A percentile compares a stretch with the other conserved stretches of the same genome.
Conservation (phyloP, 495 filamentous ascomycete species). For the Hyaloscypha bicolor region DNA sequence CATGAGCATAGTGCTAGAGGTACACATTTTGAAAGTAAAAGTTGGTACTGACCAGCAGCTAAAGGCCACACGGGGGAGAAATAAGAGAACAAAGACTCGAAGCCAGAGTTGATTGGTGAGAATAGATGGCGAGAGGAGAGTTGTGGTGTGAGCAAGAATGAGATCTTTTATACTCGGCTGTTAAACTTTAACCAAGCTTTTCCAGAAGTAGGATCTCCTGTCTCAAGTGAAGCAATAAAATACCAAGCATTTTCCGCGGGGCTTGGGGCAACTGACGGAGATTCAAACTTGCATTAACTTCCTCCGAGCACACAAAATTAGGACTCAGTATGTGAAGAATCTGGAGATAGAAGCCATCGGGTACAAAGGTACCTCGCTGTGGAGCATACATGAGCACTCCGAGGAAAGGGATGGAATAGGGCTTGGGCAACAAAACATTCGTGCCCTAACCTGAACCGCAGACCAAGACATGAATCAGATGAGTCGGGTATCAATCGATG, state of each 20-base stretch:
- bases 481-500: too few species aligned
- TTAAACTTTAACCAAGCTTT: background rate
- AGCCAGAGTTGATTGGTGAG: background rate
- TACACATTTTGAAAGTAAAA: constrained; percentile 33
- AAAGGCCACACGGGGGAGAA: background rate
- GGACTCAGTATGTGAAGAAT: background rate
- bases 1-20: constrained; percentile 34
- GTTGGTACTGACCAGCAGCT: constrained; percentile 16
- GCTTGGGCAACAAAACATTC: too few species aligned
- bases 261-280: background rate
- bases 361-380: background rate
- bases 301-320: background rate
- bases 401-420: too few species aligned
- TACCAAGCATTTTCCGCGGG: background rate
- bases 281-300: background rate
- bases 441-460: too few species aligned
- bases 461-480: too few species aligned
- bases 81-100: background rate
- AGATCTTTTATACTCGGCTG: background rate
- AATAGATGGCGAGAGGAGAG: background rate
- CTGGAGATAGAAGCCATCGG: background rate
- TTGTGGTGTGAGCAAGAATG: background rate
- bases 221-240: background rate
- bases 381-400: background rate
- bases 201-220: background rate